phyloP scores from a whole-genome alignment of 805 yeast species.

The Nakazawaea pomicola region DNA sequence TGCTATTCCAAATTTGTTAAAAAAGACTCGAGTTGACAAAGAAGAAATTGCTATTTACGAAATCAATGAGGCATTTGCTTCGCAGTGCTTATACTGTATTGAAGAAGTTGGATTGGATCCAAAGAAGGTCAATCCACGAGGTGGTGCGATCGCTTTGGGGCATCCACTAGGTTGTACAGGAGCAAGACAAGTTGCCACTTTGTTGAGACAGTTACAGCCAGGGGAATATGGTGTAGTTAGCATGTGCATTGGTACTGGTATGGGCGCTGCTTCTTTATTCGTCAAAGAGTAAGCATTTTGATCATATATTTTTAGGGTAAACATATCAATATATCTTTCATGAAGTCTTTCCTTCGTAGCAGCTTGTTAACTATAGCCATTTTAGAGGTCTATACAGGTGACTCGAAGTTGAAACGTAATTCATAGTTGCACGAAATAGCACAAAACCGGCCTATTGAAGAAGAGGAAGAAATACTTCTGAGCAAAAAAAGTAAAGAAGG shows the following conservation, averaged over 20 bases:
- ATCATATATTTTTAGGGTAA: no score
- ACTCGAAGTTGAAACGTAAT: background rate
- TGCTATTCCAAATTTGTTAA: constrained; percentile 84
- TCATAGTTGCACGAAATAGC: background rate
- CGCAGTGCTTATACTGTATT: constrained; percentile 81
- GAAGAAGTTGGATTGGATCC: constrained; percentile 59
- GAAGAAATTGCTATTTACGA: constrained; percentile 75
- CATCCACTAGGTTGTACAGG: constrained; percentile 88
- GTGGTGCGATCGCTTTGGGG: constrained; percentile 96
- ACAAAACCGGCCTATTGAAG: background rate
- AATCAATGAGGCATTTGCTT: constrained; percentile 96
- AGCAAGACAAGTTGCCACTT: constrained; percentile 88
- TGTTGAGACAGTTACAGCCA: constrained; percentile 69
- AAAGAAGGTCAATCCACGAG: constrained; percentile 79
- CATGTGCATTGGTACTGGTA: constrained; percentile 98
- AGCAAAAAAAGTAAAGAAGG: constrained; percentile 15
- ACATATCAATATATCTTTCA: no score
- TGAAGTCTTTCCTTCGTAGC: no score
- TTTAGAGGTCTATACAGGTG: no score
- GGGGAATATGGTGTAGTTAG: constrained; percentile 89
- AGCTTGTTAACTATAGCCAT: no score
- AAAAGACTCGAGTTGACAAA: constrained; percentile 39
- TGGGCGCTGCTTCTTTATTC: constrained; percentile 94
- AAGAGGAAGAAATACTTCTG: background rate
- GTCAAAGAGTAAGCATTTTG: constrained; percentile 55